phyloP scores from a whole-genome alignment of 176 grass and related monocot genomes.

The Metroxylon sagu region DNA sequence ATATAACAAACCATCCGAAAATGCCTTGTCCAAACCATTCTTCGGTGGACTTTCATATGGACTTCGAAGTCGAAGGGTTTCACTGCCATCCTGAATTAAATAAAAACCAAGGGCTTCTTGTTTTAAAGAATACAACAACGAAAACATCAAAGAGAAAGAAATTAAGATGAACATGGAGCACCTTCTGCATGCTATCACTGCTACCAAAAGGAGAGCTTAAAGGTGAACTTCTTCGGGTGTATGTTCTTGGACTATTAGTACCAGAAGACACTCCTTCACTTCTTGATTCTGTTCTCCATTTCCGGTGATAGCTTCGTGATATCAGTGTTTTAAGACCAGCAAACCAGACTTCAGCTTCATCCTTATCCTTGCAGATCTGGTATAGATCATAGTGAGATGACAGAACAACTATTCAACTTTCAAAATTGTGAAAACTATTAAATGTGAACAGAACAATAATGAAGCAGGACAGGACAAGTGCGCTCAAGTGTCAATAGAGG shows the following conservation, averaged over 20 bases:
- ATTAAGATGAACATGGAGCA: constrained; percentile 21
- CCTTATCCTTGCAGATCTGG: constrained; percentile 98
- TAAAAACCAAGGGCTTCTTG: constrained; percentile 17
- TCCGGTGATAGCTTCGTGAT: constrained; percentile 69
- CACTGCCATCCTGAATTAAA: constrained; percentile 58
- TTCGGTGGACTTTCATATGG: constrained; percentile 87
- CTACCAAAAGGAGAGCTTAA: constrained; percentile 93
- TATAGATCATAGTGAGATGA: not conserved
- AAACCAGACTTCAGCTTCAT: constrained; percentile 99
- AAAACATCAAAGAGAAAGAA: not conserved
- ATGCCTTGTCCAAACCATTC: constrained; percentile 78
- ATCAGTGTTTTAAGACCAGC: constrained; percentile 93
- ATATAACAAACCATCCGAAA: constrained; percentile 76
- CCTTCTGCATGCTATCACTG: constrained; percentile 81
- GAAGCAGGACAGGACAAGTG: too few relatives aligned
- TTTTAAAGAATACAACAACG: not conserved
- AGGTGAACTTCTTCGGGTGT: constrained; percentile 72
- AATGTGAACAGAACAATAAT: too few relatives aligned
- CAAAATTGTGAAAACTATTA: too few relatives aligned
- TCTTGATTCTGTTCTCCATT: constrained; percentile 82
- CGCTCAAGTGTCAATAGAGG: constrained; percentile 9
- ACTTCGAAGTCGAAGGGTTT: constrained; percentile 48
- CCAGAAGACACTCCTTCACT: constrained; percentile 78
- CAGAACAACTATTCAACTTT: too few relatives aligned
- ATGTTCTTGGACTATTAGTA: constrained; percentile 82